A percentile compares a stretch with the other conserved stretches of the same genome.
phyloP scores from a whole-genome alignment of 1,284 basidiomycete genomes.

The Volvariella volvacea region DNA sequence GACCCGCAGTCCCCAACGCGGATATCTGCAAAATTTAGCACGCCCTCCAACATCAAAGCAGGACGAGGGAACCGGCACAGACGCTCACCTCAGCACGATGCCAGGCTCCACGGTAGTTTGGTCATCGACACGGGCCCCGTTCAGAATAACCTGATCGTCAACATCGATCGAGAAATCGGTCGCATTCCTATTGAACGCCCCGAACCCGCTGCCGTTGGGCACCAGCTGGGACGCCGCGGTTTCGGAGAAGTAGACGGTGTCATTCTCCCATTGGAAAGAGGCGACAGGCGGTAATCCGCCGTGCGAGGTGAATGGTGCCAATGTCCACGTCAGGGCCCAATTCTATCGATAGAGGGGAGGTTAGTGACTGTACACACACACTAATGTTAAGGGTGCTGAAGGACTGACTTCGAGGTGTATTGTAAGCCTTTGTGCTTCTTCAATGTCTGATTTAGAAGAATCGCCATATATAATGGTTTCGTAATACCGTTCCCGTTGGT shows the following conservation, averaged over 20 bases:
- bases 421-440: slow-evolving; percentile 14
- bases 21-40: slow-evolving; percentile 24
- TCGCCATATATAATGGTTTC: slow-evolving; percentile 26
- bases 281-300: slow-evolving; percentile 3
- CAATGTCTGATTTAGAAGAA: slow-evolving; percentile 20
- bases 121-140: slow-evolving; percentile 3
- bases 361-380: no score
- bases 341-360: neutral
- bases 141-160: neutral
- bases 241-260: slow-evolving; percentile 32
- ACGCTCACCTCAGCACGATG: slow-evolving; percentile 19
- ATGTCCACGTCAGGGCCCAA: slow-evolving; percentile 7
- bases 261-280: slow-evolving; percentile 15
- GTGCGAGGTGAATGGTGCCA: slow-evolving; percentile 4
- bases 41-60: no score
- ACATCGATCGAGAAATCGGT: slow-evolving; percentile 14
- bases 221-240: slow-evolving; percentile 24
- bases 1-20: slow-evolving; percentile 35
- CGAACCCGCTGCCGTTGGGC: slow-evolving; percentile 27
- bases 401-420: slow-evolving; percentile 16
- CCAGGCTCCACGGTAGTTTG: slow-evolving; percentile 16
- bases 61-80: no score
- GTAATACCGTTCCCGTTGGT: slow-evolving; percentile 21
- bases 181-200: slow-evolving; percentile 24
- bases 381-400: no score